A percentile compares a stretch with the other conserved stretches of the same genome.
Conservation (phyloP, 345 rosid genomes). For the Gossypium anomalum region DNA sequence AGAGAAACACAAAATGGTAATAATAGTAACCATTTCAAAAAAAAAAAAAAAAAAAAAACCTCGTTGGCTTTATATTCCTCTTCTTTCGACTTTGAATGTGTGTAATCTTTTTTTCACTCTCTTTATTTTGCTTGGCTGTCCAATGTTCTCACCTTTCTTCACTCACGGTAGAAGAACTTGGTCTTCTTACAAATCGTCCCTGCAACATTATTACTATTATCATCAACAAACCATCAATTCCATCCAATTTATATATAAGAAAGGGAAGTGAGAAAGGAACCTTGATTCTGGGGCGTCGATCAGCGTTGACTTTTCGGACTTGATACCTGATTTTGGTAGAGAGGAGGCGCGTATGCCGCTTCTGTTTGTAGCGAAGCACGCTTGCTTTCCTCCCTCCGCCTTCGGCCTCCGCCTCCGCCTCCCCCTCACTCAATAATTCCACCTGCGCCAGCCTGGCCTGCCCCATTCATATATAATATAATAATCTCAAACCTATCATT, state of each 20-base stretch:
- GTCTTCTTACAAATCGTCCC: constrained; percentile 61
- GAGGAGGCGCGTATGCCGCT: constrained; percentile 76
- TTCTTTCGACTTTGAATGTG: background rate
- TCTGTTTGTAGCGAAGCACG: constrained; percentile 84
- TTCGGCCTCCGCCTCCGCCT: constrained; percentile 32
- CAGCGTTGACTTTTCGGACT: constrained; percentile 87
- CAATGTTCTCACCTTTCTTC: constrained; percentile 10
- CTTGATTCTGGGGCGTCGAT: constrained; percentile 90
- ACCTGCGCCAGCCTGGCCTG: constrained; percentile 84
- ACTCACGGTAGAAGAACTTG: constrained; percentile 24
- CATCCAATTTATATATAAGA: no score
- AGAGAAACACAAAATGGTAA: background rate
- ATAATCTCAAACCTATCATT: no score
- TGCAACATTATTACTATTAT: constrained; percentile 12
- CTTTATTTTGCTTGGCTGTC: constrained; percentile 17
- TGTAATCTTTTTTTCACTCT: background rate
- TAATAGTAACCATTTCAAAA: background rate
- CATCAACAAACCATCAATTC: constrained; percentile 7
- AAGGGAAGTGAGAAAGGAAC: constrained; percentile 11
- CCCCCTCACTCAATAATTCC: constrained; percentile 41
- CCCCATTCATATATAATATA: background rate
- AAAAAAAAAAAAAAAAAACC: no score
- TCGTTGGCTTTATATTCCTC: constrained; percentile 2
- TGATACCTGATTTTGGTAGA: constrained; percentile 90
- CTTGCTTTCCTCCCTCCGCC: constrained; percentile 81